These are phyloP conservation scores for Aureobasidium namibiae DNA, from an alignment of 2,329 filamentous ascomycete species.

Conservation along the genomic window DNA sequence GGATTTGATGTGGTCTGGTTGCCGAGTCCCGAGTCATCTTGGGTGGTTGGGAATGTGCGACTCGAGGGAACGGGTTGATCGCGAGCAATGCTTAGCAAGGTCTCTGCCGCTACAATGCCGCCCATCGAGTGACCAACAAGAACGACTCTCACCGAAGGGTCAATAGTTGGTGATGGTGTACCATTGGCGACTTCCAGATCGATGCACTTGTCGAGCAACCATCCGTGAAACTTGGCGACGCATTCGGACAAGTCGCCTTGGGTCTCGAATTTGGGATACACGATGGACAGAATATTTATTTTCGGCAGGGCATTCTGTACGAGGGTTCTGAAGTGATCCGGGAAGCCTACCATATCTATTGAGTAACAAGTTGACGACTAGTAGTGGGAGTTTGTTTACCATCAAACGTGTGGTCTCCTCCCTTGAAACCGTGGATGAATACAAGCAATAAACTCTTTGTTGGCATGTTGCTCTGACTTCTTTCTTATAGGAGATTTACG, in stretches of 20 bases:
- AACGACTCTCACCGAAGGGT: constrained; percentile 74
- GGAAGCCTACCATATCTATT: constrained; percentile 40
- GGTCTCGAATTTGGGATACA: constrained; percentile 81
- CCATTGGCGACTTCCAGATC: constrained; percentile 80
- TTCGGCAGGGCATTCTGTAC: constrained; percentile 60
- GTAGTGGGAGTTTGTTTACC: constrained; percentile 16
- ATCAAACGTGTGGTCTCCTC: constrained; percentile 70
- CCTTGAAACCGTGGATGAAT: constrained; percentile 88
- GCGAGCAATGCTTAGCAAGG: constrained; percentile 64
- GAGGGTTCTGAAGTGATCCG: constrained; percentile 59
- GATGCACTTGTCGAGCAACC: constrained; percentile 86
- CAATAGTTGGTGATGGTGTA: constrained; percentile 75
- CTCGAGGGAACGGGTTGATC: constrained; percentile 46
- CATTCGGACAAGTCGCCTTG: constrained; percentile 64
- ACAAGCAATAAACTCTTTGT: constrained; percentile 67
- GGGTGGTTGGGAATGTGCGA: constrained; percentile 11
- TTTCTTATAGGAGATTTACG: neutral
- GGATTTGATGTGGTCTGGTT: constrained; percentile 15
- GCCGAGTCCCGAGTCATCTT: constrained; percentile 12
- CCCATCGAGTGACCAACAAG: constrained; percentile 79
- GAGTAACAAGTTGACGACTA: neutral
- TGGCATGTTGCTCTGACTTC: neutral
- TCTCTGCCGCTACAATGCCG: constrained; percentile 92
- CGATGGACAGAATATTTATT: constrained; percentile 56
- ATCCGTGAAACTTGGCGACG: constrained; percentile 66